These are phyloP conservation scores for Gentiana dahurica DNA, from an alignment of 257 asterid genomes.

Conservation along the genomic window DNA sequence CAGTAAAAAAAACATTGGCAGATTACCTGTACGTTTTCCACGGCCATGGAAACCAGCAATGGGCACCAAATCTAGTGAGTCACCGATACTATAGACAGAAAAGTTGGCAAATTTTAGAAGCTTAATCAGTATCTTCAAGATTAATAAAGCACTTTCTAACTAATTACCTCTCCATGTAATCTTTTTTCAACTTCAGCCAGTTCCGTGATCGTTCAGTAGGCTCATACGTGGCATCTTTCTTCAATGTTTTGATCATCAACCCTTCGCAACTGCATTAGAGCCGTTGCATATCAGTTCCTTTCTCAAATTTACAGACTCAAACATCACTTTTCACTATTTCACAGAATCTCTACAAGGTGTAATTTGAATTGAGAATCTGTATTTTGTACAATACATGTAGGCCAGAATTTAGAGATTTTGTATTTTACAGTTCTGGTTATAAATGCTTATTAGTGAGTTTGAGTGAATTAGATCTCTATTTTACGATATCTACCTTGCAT, in stretches of 20 bases:
- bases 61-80: conserved; percentile 96
- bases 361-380: too few species aligned
- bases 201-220: conserved; percentile 85
- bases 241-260: conserved; percentile 87
- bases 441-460: too few species aligned
- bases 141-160: conserved; percentile 10
- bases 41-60: conserved; percentile 93
- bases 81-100: conserved; percentile 64
- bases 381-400: too few species aligned
- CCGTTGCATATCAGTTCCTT: too few species aligned
- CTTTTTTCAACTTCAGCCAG: conserved; percentile 93
- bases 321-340: too few species aligned
- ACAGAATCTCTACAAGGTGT: too few species aligned
- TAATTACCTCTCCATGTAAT: conserved; percentile 76
- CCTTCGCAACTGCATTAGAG: conserved; percentile 70
- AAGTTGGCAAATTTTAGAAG: conserved; percentile 9
- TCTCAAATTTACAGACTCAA: too few species aligned
- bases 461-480: too few species aligned
- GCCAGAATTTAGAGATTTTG: too few species aligned
- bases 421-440: too few species aligned
- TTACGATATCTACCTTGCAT: conserved; percentile 36
- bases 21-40: conserved; percentile 87
- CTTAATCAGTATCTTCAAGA: conserved; percentile 8
- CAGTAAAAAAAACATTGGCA: neutral
- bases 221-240: conserved; percentile 86